phyloP scores from a whole-genome alignment of 495 filamentous ascomycete genomes.

The Jackrogersella multiformis region DNA sequence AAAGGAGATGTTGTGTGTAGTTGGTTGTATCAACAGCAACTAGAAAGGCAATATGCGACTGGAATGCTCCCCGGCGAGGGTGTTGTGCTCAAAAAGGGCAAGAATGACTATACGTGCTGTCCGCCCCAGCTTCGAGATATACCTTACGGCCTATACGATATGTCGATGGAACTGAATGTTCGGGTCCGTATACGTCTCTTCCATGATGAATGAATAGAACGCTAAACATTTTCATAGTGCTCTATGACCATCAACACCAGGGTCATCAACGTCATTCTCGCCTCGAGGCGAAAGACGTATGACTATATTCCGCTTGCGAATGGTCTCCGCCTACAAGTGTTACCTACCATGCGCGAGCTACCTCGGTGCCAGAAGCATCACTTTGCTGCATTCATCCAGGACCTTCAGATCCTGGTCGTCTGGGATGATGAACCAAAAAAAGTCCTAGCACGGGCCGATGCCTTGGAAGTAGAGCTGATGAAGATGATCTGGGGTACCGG shows the following conservation, averaged over 20 bases:
- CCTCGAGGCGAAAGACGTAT: slow-evolving; percentile 49
- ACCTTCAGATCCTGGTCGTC: slow-evolving; percentile 65
- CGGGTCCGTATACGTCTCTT: slow-evolving; percentile 34
- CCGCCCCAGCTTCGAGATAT: slow-evolving; percentile 63
- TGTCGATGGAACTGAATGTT: slow-evolving; percentile 66
- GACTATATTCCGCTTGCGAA: slow-evolving; percentile 64
- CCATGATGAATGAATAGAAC: neutral
- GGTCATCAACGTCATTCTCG: slow-evolving; percentile 65
- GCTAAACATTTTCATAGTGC: slow-evolving; percentile 48
- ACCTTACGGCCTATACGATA: slow-evolving; percentile 58
- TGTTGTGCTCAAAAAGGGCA: slow-evolving; percentile 66
- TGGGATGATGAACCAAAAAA: slow-evolving; percentile 72
- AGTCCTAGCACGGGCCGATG: slow-evolving; percentile 58
- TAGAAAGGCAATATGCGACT: slow-evolving; percentile 66
- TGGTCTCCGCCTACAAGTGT: slow-evolving; percentile 68
- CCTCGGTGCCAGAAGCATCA: slow-evolving; percentile 70
- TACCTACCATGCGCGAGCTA: slow-evolving; percentile 63
- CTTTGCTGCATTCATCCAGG: slow-evolving; percentile 72
- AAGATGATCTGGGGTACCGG: slow-evolving; percentile 62
- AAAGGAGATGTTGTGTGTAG: slow-evolving; percentile 68
- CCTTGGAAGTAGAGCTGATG: slow-evolving; percentile 63
- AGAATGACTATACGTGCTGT: slow-evolving; percentile 62
- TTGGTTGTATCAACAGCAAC: slow-evolving; percentile 68
- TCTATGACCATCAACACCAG: slow-evolving; percentile 68
- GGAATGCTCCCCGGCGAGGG: slow-evolving; percentile 64